Evolutionary conservation across 2,329 filamentous ascomycete genomes (phyloP).

Genomic region (Fusarium redolens): DNA sequence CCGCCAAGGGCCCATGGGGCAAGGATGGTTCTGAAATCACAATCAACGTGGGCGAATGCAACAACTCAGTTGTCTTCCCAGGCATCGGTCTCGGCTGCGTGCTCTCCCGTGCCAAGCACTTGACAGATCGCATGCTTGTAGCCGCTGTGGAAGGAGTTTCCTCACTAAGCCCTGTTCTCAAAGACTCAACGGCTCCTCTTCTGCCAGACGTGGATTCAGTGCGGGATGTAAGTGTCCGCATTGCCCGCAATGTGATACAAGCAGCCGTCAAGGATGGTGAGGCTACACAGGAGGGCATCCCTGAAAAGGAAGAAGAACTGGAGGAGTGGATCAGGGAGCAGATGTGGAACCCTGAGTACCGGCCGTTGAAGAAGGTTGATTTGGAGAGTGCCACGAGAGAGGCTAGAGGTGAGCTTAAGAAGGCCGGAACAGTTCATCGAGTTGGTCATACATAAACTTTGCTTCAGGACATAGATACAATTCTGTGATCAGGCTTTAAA

Average conservation of each 20-base stretch:
- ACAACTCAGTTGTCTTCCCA: constrained; percentile 87
- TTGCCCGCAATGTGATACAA: constrained; percentile 80
- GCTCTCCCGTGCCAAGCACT: constrained; percentile 71
- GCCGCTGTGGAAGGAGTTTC: constrained; percentile 81
- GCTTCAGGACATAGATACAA: background rate
- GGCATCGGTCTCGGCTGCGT: constrained; percentile 86
- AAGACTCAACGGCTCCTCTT: constrained; percentile 71
- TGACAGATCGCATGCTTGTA: constrained; percentile 84
- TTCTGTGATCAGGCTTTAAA: background rate
- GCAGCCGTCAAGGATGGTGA: constrained; percentile 77
- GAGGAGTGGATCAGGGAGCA: constrained; percentile 80
- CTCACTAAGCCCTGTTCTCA: constrained; percentile 74
- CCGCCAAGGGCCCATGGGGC: constrained; percentile 72
- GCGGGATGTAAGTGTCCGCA: constrained; percentile 78
- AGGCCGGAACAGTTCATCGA: constrained; percentile 47
- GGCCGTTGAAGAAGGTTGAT: constrained; percentile 69
- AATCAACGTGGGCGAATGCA: constrained; percentile 78
- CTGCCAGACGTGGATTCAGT: constrained; percentile 82
- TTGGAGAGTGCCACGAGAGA: constrained; percentile 63
- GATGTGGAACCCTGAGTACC: constrained; percentile 82
- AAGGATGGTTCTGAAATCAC: constrained; percentile 56
- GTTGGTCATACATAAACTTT: constrained; percentile 13
- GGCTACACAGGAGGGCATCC: constrained; percentile 73
- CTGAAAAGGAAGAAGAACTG: constrained; percentile 63
- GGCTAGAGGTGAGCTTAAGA: constrained; percentile 58